A percentile compares a stretch with the other conserved stretches of the same genome.
Evolutionary conservation across 169 alveolate genomes (phyloP).

Genomic region (Neospora caninum): DNA sequence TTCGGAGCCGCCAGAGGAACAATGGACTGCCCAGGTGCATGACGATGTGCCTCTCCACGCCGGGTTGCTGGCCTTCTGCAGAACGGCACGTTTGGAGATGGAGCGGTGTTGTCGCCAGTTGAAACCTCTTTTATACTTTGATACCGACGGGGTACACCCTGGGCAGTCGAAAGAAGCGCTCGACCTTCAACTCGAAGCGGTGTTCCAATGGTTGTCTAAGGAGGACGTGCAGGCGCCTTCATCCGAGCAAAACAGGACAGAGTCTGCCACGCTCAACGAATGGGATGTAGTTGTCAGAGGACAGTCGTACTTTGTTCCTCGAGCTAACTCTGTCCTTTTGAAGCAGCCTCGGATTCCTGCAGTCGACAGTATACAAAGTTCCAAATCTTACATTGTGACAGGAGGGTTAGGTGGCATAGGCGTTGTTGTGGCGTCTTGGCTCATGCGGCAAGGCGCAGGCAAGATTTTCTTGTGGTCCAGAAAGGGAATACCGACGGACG

Average conservation of each 20-base stretch:
- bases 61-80: conserved; percentile 80
- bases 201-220: background rate
- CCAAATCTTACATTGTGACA: conserved; percentile 57
- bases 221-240: background rate
- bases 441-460: conserved; percentile 70
- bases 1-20: background rate
- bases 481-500: conserved; percentile 40
- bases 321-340: background rate
- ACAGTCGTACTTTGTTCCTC: conserved; percentile 7
- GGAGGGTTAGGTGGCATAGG: conserved; percentile 79
- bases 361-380: background rate
- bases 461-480: conserved; percentile 61
- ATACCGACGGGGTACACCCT: background rate
- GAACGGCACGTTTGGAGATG: conserved; percentile 75
- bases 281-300: background rate
- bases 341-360: background rate
- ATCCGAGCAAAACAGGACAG: background rate
- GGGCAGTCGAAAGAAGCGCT: background rate
- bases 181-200: background rate
- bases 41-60: conserved; percentile 37
- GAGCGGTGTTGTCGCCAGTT: conserved; percentile 39
- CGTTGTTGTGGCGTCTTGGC: conserved; percentile 71
- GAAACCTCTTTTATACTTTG: background rate
- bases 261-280: background rate
- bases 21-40: background rate